phyloP scores from a whole-genome alignment of 441 rosid species.

The Geranium incanum region DNA sequence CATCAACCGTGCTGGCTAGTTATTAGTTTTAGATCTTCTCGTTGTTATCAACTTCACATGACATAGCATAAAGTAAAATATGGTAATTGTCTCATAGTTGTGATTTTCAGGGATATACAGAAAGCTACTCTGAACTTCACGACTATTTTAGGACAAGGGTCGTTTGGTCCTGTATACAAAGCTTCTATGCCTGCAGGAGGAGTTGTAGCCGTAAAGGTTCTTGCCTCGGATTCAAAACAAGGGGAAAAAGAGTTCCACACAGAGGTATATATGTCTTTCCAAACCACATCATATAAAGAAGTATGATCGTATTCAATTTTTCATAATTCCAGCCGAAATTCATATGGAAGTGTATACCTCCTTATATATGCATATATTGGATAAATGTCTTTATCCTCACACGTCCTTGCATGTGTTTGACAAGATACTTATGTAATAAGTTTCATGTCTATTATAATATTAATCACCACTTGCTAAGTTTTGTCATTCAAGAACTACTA shows the following conservation, averaged over 20 bases:
- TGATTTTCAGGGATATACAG: conserved; percentile 72
- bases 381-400: not conserved
- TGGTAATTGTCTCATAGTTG: conserved; percentile 8
- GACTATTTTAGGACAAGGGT: conserved; percentile 80
- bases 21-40: not conserved
- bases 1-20: not conserved
- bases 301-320: not conserved
- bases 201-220: conserved; percentile 78
- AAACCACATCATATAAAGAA: conserved; percentile 3
- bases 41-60: conserved; percentile 1
- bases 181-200: conserved; percentile 59
- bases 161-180: conserved; percentile 91
- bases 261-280: conserved; percentile 60
- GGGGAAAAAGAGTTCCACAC: conserved; percentile 94
- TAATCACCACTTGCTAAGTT: not conserved
- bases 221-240: conserved; percentile 82
- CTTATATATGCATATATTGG: conserved; percentile 1
- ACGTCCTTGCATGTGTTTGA: not conserved
- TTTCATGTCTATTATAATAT: not conserved
- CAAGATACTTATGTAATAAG: not conserved
- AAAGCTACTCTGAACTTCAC: conserved; percentile 89
- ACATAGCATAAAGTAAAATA: not conserved
- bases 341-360: not conserved
- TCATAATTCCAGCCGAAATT: not conserved
- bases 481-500: not conserved